phyloP scores from a whole-genome alignment of 1,284 basidiomycete species.

The Mycena sp. region DNA sequence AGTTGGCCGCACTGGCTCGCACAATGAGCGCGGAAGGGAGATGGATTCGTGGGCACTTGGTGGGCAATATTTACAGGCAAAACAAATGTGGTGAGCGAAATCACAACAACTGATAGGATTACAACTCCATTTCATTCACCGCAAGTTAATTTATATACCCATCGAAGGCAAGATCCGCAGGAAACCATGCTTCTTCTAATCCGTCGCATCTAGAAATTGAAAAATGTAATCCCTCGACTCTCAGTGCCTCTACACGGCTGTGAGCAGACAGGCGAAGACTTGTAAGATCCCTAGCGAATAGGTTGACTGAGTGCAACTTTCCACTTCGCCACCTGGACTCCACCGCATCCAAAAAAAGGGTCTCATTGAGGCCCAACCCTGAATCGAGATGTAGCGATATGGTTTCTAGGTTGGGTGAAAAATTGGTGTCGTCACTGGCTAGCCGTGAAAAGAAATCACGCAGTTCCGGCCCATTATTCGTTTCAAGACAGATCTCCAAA shows the following conservation, averaged over 20 bases:
- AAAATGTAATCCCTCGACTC: background rate
- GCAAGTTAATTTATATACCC: too few species aligned
- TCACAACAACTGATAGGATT: too few species aligned
- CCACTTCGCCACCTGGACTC: constrained; percentile 2
- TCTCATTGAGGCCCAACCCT: background rate
- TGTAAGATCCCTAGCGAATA: background rate
- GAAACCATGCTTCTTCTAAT: too few species aligned
- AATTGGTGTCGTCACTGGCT: background rate
- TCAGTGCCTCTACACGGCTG: background rate
- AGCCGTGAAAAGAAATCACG: background rate
- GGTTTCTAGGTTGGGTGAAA: background rate
- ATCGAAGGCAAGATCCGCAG: too few species aligned
- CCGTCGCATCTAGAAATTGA: too few species aligned
- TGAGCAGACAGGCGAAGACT: background rate
- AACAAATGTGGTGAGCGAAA: too few species aligned
- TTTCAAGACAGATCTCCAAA: background rate
- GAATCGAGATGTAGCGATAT: background rate
- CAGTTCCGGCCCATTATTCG: too few species aligned
- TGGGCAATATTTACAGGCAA: too few species aligned
- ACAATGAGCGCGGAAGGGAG: too few species aligned
- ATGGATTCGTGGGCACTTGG: too few species aligned
- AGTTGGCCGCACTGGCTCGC: too few species aligned
- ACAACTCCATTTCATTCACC: too few species aligned
- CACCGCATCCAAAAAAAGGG: background rate
- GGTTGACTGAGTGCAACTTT: background rate